phyloP scores from a whole-genome alignment of 768 basidiomycete species.

The Termitomyces sp. region DNA sequence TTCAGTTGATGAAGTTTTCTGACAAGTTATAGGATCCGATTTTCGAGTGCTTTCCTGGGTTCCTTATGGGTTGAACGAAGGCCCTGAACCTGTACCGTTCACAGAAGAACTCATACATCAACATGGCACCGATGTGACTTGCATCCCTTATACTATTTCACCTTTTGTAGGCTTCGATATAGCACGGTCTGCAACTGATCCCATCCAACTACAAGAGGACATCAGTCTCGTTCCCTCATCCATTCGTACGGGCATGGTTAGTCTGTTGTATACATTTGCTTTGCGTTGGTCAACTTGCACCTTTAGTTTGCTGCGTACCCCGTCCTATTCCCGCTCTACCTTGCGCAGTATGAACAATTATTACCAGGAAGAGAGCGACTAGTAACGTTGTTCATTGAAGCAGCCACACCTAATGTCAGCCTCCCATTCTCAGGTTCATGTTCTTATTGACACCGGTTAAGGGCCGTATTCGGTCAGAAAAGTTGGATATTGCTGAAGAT shows the following conservation, averaged over 20 bases:
- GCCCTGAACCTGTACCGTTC: conserved; percentile 37
- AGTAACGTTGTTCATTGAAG: conserved; percentile 28
- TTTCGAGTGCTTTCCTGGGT: conserved; percentile 41
- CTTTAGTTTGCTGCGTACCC: conserved; percentile 55
- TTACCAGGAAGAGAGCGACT: conserved; percentile 9
- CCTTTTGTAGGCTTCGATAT: conserved; percentile 47
- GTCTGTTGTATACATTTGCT: conserved; percentile 14
- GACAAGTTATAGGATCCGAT: conserved; percentile 32
- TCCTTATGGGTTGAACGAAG: conserved; percentile 27
- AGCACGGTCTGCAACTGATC: conserved; percentile 27
- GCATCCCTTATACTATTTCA: conserved; percentile 50
- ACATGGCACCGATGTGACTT: conserved; percentile 43
- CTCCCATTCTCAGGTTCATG: background rate
- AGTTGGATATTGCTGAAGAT: background rate
- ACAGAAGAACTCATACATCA: conserved; percentile 41
- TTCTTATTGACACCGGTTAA: conserved; percentile 3
- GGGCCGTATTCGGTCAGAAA: conserved; percentile 20
- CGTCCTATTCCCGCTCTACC: conserved; percentile 59
- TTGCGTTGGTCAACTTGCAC: background rate
- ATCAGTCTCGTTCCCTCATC: conserved; percentile 39
- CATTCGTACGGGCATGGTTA: conserved; percentile 41
- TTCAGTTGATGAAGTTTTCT: background rate
- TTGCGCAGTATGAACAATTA: conserved; percentile 41
- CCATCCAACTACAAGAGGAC: conserved; percentile 27
- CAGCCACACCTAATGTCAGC: conserved; percentile 22